These are phyloP conservation scores for Paecilomyces sp. DNA, from an alignment of 2,329 filamentous ascomycete species.

Conservation along the genomic window DNA sequence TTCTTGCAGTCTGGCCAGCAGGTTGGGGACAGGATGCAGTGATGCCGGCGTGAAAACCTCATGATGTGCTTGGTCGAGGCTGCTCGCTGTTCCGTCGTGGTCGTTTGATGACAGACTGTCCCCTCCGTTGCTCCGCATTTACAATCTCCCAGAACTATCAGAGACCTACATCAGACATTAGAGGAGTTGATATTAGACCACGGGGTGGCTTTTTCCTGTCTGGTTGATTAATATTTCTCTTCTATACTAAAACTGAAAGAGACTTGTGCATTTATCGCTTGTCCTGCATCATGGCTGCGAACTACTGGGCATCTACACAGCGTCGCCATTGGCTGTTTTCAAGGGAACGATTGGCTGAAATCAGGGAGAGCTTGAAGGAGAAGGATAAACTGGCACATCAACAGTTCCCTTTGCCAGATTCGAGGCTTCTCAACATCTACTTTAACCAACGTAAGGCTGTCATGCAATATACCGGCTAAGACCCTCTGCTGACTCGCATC, in stretches of 20 bases:
- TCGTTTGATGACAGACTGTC: background rate
- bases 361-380: slow-evolving; percentile 70
- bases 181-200: background rate
- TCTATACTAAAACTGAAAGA: too few species aligned
- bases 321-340: slow-evolving; percentile 85
- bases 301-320: slow-evolving; percentile 95
- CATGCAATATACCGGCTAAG: background rate
- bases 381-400: slow-evolving; percentile 67
- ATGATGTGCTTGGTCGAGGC: background rate
- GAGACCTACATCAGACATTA: background rate
- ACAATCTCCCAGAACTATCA: background rate
- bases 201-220: background rate
- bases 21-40: background rate
- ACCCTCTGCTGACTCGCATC: background rate
- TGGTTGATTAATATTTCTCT: background rate
- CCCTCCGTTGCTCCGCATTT: background rate
- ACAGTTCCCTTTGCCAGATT: slow-evolving; percentile 74
- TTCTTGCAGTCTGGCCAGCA: background rate
- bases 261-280: background rate
- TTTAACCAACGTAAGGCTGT: slow-evolving; percentile 70
- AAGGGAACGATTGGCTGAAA: slow-evolving; percentile 67
- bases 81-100: background rate
- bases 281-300: slow-evolving; percentile 65
- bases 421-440: slow-evolving; percentile 79
- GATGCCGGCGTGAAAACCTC: background rate